Percentiles rank a stretch among this genome's conserved stretches.
Conservation (phyloP, 345 rosid species). For the Dimocarpus longan region DNA sequence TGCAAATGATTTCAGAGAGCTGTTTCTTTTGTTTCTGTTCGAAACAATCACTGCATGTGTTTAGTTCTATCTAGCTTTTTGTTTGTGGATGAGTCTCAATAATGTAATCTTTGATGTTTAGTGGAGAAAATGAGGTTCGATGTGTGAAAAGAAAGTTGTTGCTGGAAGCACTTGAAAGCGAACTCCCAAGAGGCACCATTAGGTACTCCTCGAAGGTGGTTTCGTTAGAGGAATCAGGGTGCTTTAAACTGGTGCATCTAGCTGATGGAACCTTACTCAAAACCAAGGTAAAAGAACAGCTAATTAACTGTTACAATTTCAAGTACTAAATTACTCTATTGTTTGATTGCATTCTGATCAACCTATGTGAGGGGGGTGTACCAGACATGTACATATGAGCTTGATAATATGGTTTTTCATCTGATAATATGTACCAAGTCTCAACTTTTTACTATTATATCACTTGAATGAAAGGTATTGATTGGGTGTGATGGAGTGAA, state of each 20-base stretch:
- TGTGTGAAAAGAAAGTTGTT: constrained; percentile 56
- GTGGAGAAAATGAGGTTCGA: constrained; percentile 52
- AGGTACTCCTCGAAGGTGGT: constrained; percentile 69
- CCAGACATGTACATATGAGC: too few relatives aligned
- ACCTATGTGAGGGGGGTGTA: too few relatives aligned
- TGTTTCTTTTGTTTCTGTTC: too few relatives aligned
- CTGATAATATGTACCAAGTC: too few relatives aligned
- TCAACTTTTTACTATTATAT: neutral
- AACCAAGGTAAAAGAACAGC: constrained; percentile 50
- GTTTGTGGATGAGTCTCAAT: neutral
- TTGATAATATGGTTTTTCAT: too few relatives aligned
- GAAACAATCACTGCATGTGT: too few relatives aligned
- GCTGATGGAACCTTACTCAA: constrained; percentile 57
- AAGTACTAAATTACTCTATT: too few relatives aligned
- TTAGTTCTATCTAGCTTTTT: too few relatives aligned
- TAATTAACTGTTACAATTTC: too few relatives aligned
- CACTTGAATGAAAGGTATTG: constrained; percentile 41
- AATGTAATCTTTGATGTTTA: neutral
- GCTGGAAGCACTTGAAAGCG: constrained; percentile 54
- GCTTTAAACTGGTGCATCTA: constrained; percentile 55
- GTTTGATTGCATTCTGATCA: too few relatives aligned
- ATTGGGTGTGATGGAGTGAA: constrained; percentile 78
- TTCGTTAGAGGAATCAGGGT: constrained; percentile 58
- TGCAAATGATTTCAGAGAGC: too few relatives aligned
- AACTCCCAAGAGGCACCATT: constrained; percentile 61